These are phyloP conservation scores for Carex cristatella DNA, from an alignment of 176 grass and related monocot genomes.

Conservation along the genomic window DNA sequence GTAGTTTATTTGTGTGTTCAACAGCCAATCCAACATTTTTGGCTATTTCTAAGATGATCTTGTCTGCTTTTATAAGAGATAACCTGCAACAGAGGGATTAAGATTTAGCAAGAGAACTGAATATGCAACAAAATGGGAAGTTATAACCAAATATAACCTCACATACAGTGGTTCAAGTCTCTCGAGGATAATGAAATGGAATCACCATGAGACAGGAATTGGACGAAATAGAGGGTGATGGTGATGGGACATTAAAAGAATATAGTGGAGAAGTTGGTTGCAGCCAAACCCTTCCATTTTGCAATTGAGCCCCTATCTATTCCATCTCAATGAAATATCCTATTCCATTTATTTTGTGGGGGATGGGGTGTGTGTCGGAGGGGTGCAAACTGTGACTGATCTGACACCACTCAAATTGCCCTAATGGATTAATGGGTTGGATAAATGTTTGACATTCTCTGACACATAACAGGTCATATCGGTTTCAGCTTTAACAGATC, in stretches of 20 bases:
- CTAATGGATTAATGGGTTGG: background rate
- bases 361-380: background rate
- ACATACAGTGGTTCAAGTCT: background rate
- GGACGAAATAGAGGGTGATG: background rate
- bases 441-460: background rate
- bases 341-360: background rate
- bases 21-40: constrained; percentile 74
- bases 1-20: constrained; percentile 76
- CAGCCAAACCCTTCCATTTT: no score
- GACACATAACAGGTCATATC: background rate
- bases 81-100: constrained; percentile 44
- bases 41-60: constrained; percentile 59
- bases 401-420: background rate
- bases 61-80: constrained; percentile 61
- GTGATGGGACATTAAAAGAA: background rate
- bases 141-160: background rate
- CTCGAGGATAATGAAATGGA: background rate
- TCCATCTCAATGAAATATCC: background rate
- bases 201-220: background rate
- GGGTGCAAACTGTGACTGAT: background rate
- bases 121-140: constrained; percentile 4
- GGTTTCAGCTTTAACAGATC: background rate
- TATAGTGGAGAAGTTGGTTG: background rate
- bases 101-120: constrained; percentile 25
- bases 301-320: background rate